Base-by-base conservation (phyloP, 345 rosid genomes). In the Euphorbia peplus region DNA sequence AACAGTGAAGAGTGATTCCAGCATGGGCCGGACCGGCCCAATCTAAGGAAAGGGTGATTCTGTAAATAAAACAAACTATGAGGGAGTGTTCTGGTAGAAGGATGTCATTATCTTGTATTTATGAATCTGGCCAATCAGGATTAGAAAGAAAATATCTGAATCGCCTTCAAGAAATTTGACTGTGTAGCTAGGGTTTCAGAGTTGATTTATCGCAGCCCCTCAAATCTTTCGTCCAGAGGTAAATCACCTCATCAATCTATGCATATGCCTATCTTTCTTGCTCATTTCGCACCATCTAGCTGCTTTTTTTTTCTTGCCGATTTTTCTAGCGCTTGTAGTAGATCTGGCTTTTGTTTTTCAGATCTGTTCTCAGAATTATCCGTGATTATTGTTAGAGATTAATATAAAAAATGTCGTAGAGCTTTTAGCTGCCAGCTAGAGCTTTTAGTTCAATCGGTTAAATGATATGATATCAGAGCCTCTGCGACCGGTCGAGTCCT, bases 281-380 rank as follows among this genome's bases (percentile, higher is more conserved):
- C 26, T 11, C 41, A 5, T 16, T 19, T 5, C 46, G 44, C 55
- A 9, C n/a, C 4, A 21, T 25, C 5, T n/a, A 9, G 54, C 66
- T 15, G 32, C 35, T 48, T 52, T 51, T 41, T 8, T 28, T 0
- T 4, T 5, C 9, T 64, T 18, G 59, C 2, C 53, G n/a, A 2
- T 66, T 24, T 15, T 15, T 46, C 11, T 25, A 14, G 44, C 10
- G 21, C 67, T 25, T 63, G 54, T 53, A 1, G 50, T 60, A 73
- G 76, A 73, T 73, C 71, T 73, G 67, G 67, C 2, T 66, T 28
- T n/a, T 18, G 9, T 59, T n/a, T 11, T 9, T 4, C 39, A 59
- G 76, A 73, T 73, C 76, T 66, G 67, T 19, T 59, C 7, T 50
- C 37, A 41, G 24, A 63, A 0, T 58, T 60, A 8, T 3, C 14